Evolutionary conservation across 345 rosid genomes (phyloP).

Genomic region (Populus deltoides): DNA sequence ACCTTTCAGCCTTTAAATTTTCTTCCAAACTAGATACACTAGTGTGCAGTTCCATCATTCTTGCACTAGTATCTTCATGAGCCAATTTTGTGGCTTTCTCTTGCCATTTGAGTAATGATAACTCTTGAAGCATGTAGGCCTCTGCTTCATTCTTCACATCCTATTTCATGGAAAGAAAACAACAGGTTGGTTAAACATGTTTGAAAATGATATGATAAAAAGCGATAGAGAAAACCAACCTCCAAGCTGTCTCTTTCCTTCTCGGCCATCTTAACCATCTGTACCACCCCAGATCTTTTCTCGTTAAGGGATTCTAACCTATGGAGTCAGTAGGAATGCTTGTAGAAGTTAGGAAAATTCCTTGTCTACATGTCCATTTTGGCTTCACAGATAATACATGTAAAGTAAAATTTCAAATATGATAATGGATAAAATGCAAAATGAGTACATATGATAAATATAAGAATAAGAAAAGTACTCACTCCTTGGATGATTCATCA

Average conservation of each 20-base stretch:
- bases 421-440: not conserved
- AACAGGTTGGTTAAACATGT: constrained; percentile 12
- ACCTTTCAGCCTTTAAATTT: constrained; percentile 68
- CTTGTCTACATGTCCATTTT: not conserved
- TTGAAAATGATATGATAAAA: not conserved
- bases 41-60: constrained; percentile 56
- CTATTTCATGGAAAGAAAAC: constrained; percentile 41
- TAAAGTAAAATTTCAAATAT: not conserved
- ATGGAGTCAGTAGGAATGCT: not conserved
- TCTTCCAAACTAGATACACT: constrained; percentile 60
- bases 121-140: constrained; percentile 88
- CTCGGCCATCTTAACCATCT: constrained; percentile 95
- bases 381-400: not conserved
- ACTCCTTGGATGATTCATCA: constrained; percentile 77
- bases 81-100: constrained; percentile 87
- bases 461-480: constrained; percentile 32
- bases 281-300: constrained; percentile 92
- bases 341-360: not conserved
- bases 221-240: constrained; percentile 47
- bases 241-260: constrained; percentile 93
- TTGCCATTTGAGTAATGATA: constrained; percentile 84
- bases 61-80: constrained; percentile 55
- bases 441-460: constrained; percentile 3
- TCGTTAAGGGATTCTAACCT: constrained; percentile 90
- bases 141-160: constrained; percentile 93